Conservation (phyloP, 2,329 filamentous ascomycete genomes). For the Pseudogymnoascus sp. region DNA sequence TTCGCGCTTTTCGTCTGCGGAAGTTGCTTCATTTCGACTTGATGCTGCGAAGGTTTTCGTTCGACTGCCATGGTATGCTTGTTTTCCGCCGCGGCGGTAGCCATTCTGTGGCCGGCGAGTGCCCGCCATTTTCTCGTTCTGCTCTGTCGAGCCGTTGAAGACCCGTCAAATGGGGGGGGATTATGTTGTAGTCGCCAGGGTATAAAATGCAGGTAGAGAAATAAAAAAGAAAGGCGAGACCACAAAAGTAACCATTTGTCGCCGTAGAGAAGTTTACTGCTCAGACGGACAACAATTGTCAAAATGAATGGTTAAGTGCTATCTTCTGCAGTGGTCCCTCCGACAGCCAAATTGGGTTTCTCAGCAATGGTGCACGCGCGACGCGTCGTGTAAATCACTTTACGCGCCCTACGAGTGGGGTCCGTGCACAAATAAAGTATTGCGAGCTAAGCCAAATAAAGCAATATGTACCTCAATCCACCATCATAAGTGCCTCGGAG, state of each 20-base stretch:
- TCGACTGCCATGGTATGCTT: conserved; percentile 61
- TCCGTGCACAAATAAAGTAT: conserved; percentile 8
- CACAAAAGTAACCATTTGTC: background rate
- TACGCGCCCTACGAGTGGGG: background rate
- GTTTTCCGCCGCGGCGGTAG: conserved; percentile 58
- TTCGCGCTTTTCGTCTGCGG: conserved; percentile 87
- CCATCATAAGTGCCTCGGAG: conserved; percentile 9
- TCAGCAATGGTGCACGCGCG: background rate
- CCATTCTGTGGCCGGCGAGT: conserved; percentile 56
- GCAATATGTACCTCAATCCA: conserved; percentile 7
- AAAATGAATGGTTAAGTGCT: background rate
- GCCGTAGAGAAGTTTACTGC: background rate
- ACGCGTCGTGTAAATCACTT: conserved; percentile 9
- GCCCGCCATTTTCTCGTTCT: conserved; percentile 39
- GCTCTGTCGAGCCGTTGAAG: conserved; percentile 12
- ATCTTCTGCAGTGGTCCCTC: background rate
- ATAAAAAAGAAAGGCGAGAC: background rate
- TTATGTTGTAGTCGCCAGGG: conserved; percentile 11
- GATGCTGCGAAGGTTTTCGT: conserved; percentile 74
- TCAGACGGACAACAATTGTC: conserved; percentile 1
- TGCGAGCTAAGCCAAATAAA: background rate
- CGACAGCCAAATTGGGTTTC: conserved; percentile 1
- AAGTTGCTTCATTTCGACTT: conserved; percentile 73
- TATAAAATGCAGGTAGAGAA: conserved; percentile 2
- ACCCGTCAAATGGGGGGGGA: conserved; percentile 9